Evolutionary conservation across 2,329 filamentous ascomycete species (phyloP), one percentile per base, ranked within the genome.

Genomic region (Aurifilum marmelostoma): DNA sequence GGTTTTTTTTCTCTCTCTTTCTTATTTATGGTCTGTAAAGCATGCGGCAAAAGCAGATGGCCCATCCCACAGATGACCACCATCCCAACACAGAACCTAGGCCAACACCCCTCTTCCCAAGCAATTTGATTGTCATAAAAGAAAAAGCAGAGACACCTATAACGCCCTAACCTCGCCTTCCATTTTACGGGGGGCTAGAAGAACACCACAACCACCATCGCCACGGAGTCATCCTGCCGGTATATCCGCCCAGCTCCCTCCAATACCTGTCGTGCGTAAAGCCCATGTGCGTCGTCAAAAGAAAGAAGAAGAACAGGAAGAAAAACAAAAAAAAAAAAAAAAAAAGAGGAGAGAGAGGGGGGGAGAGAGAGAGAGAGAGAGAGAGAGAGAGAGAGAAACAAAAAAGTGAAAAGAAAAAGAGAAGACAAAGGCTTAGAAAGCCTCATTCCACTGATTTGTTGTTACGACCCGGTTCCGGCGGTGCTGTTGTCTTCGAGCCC

Each of bases 401-500:
- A 16, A 43, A 43, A 4, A 43, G 18, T 14, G 12, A 39, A 11
- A 39, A 39, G 9, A 18, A 39, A 11, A 7, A 39, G 2, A 11
- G 1, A 11, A 41, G 39, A 6, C n/a, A n/a, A 39, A 39, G 6
- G 2, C 50, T 64, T 62, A 43, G 29, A 14, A 32, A 12, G 27
- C 24, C 12, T 27, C 24, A 27, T 56, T 6, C 12, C 29, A 16
- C 52, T 29, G 18, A 6, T 16, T 27, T 9, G 34, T 34, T 34
- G 34, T 56, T 41, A 47, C 29, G 64, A 59, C 41, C 58, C 59
- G n/a, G 65, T 70, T 21, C 66, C 67, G 47, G 66, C 59, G 37
- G 41, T 63, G 27, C 56, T 66, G 37, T 61, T 69, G 34, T 69
- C 71, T n/a, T 77, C 76, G 29, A 75, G 76, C 67, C 72, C 74